phyloP scores from a whole-genome alignment of 768 basidiomycete genomes.

The Leccinum imitatum region DNA sequence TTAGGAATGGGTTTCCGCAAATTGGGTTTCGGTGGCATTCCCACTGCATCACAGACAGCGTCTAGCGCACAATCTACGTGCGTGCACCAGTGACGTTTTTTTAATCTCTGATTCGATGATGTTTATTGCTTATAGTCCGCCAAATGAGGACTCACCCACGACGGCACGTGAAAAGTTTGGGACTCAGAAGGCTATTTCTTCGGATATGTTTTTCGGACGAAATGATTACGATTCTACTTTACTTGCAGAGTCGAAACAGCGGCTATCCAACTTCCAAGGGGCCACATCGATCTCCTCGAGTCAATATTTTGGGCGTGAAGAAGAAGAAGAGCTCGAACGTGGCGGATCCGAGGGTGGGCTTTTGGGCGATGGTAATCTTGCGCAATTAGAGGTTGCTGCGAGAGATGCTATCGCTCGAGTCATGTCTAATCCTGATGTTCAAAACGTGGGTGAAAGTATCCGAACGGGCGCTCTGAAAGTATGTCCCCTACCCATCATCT shows the following conservation, averaged over 20 bases:
- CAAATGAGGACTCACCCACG: conserved; percentile 61
- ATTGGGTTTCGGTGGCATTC: conserved; percentile 84
- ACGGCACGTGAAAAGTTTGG: conserved; percentile 91
- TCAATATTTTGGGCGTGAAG: conserved; percentile 95
- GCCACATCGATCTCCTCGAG: conserved; percentile 92
- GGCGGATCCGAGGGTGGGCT: conserved; percentile 56
- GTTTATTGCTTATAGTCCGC: conserved; percentile 18
- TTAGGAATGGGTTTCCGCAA: conserved; percentile 72
- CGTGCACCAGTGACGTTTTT: conserved; percentile 2
- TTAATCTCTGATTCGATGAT: background rate
- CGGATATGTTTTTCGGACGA: conserved; percentile 96
- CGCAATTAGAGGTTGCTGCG: conserved; percentile 62
- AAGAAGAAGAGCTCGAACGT: conserved; percentile 51
- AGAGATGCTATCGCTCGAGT: conserved; percentile 74
- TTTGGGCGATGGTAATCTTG: conserved; percentile 47
- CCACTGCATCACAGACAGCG: conserved; percentile 55
- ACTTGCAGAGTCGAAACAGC: conserved; percentile 72
- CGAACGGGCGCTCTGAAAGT: conserved; percentile 83
- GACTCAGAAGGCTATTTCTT: conserved; percentile 91
- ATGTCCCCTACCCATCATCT: conserved; percentile 19
- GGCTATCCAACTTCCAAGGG: conserved; percentile 84
- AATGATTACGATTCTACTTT: conserved; percentile 79
- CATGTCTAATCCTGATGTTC: conserved; percentile 83
- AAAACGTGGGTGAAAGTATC: conserved; percentile 78
- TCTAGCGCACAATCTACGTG: conserved; percentile 46